Conservation (phyloP, 169 alveolate genomes). For the Cryptosporidium ubiquitum region DNA sequence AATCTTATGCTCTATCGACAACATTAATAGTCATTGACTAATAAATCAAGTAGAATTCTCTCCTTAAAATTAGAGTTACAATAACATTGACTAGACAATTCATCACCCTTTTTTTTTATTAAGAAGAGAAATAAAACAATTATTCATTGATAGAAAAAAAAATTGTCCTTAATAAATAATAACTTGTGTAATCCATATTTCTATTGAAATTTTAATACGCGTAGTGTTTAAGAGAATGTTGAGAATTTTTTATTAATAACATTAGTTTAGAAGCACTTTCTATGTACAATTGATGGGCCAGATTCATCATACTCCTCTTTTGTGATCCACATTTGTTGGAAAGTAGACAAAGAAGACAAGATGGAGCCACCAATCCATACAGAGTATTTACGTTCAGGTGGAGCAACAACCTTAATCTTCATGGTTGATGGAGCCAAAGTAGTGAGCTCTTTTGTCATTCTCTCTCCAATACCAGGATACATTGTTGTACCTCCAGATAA, state of each 20-base stretch:
- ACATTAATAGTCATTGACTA: background rate
- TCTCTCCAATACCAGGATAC: slow-evolving; percentile 96
- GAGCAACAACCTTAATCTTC: slow-evolving; percentile 98
- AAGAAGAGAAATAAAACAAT: background rate
- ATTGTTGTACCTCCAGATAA: slow-evolving; percentile 98
- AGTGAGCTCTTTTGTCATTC: slow-evolving; percentile 96
- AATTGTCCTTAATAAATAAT: background rate
- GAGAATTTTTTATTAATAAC: background rate
- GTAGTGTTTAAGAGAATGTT: background rate
- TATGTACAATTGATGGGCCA: slow-evolving; percentile 98
- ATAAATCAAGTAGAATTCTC: background rate
- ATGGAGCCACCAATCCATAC: slow-evolving; percentile 99
- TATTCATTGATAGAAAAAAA: background rate
- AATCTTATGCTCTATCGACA: background rate
- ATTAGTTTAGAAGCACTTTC: slow-evolving; percentile 92
- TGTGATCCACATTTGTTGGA: slow-evolving; percentile 98
- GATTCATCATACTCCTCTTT: slow-evolving; percentile 98
- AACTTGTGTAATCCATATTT: slow-evolving; percentile 24
- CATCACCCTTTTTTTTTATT: background rate
- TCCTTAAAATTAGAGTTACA: background rate
- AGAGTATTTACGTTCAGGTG: slow-evolving; percentile 97
- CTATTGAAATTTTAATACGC: background rate
- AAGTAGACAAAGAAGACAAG: slow-evolving; percentile 93
- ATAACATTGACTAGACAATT: background rate
- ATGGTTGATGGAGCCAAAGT: slow-evolving; percentile 95